These are phyloP conservation scores for Porpolomopsis calyptriformis DNA, from an alignment of 768 basidiomycete genomes.

Conservation along the genomic window DNA sequence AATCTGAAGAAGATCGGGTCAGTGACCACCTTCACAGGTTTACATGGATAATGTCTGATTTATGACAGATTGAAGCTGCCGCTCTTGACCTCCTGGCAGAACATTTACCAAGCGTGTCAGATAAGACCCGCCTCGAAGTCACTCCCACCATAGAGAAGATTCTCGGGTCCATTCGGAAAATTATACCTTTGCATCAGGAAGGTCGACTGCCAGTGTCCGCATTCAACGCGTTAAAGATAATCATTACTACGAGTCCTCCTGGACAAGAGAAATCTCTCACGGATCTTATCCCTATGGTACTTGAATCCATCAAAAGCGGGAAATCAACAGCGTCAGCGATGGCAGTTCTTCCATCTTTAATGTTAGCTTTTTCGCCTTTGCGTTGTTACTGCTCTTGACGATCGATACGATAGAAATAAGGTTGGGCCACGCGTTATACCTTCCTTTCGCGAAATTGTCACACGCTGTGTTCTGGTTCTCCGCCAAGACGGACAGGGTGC, in stretches of 20 bases:
- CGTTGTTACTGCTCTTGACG: neutral
- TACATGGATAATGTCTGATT: slow-evolving; percentile 5
- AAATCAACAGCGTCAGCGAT: slow-evolving; percentile 34
- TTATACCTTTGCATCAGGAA: slow-evolving; percentile 35
- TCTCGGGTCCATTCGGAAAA: slow-evolving; percentile 35
- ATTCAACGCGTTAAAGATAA: slow-evolving; percentile 48
- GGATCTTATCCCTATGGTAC: slow-evolving; percentile 45
- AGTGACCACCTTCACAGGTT: slow-evolving; percentile 13
- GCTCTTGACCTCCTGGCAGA: slow-evolving; percentile 62
- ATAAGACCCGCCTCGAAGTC: slow-evolving; percentile 41
- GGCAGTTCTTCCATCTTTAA: slow-evolving; percentile 45
- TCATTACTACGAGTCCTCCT: slow-evolving; percentile 45
- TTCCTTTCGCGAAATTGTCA: slow-evolving; percentile 61
- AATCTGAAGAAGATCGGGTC: slow-evolving; percentile 43
- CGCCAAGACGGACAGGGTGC: slow-evolving; percentile 31
- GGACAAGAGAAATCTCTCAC: slow-evolving; percentile 62
- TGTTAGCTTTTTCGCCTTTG: slow-evolving; percentile 31
- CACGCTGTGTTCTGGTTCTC: slow-evolving; percentile 42
- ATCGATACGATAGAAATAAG: slow-evolving; percentile 37
- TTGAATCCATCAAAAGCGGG: slow-evolving; percentile 37
- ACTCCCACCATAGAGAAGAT: slow-evolving; percentile 43
- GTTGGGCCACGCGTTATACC: slow-evolving; percentile 87
- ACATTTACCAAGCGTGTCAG: slow-evolving; percentile 51
- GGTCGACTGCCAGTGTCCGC: slow-evolving; percentile 34
- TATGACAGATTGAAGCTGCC: slow-evolving; percentile 46